phyloP scores from a whole-genome alignment of 23 red algal genomes.

The Gracilaria domingensis region DNA sequence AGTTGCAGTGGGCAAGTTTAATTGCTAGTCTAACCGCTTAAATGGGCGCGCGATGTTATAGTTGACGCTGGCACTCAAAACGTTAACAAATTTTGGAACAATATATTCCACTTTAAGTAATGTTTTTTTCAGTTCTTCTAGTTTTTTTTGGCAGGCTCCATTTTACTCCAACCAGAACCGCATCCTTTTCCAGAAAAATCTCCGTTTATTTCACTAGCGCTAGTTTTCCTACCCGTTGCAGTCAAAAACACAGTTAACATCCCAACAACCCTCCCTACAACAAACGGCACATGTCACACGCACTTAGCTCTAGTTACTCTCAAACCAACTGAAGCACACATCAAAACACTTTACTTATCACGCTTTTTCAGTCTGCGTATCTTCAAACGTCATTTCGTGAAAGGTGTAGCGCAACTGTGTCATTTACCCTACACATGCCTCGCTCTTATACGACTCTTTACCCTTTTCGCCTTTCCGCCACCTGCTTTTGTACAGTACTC shows the following conservation, averaged over 20 bases:
- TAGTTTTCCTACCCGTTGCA: no score
- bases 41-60: background rate
- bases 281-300: background rate
- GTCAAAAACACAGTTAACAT: no score
- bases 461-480: background rate
- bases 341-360: background rate
- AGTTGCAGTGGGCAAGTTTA: background rate
- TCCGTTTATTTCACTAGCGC: no score
- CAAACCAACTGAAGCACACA: background rate
- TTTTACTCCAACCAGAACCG: no score
- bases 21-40: background rate
- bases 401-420: background rate
- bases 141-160: no score
- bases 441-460: background rate
- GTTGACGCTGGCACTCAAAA: background rate
- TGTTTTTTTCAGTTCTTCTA: no score
- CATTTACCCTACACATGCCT: background rate
- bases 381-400: constrained; percentile 1
- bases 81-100: background rate
- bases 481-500: background rate
- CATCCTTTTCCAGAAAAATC: no score
- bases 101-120: background rate
- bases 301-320: background rate
- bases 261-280: no score
- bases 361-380: background rate